Base-by-base conservation (phyloP, 23 red algal species). In the Gracilariopsis chorda region DNA sequence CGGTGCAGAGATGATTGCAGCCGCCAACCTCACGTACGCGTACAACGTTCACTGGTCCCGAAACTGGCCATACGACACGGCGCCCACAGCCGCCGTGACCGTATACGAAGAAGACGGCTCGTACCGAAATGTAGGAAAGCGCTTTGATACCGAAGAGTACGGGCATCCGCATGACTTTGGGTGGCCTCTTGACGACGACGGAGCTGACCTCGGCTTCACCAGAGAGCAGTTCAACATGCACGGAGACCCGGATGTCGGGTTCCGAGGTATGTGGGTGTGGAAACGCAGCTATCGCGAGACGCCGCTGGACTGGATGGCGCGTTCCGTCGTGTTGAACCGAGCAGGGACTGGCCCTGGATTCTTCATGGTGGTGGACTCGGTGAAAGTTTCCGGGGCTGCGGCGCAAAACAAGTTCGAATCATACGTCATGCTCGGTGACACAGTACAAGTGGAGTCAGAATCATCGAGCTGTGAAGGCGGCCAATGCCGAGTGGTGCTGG, bases 11-110 rank as follows among this genome's bases (percentile, higher is more conserved):
- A 40, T 89, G 24, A 46, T 89, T 60, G 85, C 85, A 2, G 65
- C 45, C 27, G 85, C 85, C 14, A 56, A 89, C 51, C 20, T 89
- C 32, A 89, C 68, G 19, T 89, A 89, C 33, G 85, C 85, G 10
- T 89, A 89, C 51, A 89, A 89, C 51, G 85, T 89, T 25, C 37
- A 88, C n/a, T 88, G 83, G 83, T 62, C 83, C n/a, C 27, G 48
- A 1, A 72, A 61, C 23, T 89, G 85, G 85, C 69, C 85, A 17
- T 7, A 63, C 23, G 12, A 39, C 7, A 72, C 48, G 46, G 42
- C 68, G 27, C 85, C 70, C 5, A 42, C n/a, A 16, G 35, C 47
- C 6, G 6, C n/a, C 2, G 65, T 76, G 36, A 34, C 69, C 1
- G 58, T 49, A 41, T 89, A 78, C 40, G 29, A 76, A 27, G 49